These are phyloP conservation scores for Parachaetomium inaequale DNA, from an alignment of 495 filamentous ascomycete species.

Conservation along the genomic window DNA sequence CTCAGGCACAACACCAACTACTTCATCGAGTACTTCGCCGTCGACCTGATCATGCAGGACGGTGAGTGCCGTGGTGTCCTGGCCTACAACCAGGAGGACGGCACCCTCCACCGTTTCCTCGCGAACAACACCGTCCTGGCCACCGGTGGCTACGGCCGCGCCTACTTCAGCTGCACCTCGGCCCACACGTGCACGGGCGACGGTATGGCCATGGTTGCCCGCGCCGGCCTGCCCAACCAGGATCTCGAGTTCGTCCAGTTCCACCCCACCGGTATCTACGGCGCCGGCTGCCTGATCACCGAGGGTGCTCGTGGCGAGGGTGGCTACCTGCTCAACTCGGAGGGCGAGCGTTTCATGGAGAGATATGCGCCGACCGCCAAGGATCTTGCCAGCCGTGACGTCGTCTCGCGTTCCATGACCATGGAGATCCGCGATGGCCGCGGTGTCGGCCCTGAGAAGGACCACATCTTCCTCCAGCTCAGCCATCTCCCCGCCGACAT, in stretches of 20 bases:
- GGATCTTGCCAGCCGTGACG: slow-evolving; percentile 90
- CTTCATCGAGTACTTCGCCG: slow-evolving; percentile 98
- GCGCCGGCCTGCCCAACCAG: slow-evolving; percentile 96
- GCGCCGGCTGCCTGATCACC: slow-evolving; percentile 96
- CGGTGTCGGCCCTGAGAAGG: slow-evolving; percentile 93
- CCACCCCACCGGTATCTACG: slow-evolving; percentile 99
- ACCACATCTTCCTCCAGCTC: slow-evolving; percentile 95
- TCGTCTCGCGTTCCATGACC: slow-evolving; percentile 95
- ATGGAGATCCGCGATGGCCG: slow-evolving; percentile 95
- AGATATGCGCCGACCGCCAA: slow-evolving; percentile 96
- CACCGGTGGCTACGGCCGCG: slow-evolving; percentile 92
- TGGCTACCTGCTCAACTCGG: slow-evolving; percentile 91
- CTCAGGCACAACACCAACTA: slow-evolving; percentile 97
- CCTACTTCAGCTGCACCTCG: slow-evolving; percentile 96
- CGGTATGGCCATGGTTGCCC: slow-evolving; percentile 97
- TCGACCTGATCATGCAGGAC: slow-evolving; percentile 94
- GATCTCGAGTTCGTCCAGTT: slow-evolving; percentile 99
- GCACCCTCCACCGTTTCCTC: slow-evolving; percentile 92
- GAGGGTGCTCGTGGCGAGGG: slow-evolving; percentile 98
- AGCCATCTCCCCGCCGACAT: slow-evolving; percentile 88
- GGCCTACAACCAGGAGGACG: slow-evolving; percentile 97
- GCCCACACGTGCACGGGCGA: slow-evolving; percentile 98
- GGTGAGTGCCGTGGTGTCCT: slow-evolving; percentile 94
- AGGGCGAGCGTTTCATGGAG: slow-evolving; percentile 99
- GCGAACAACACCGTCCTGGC: slow-evolving; percentile 94